Conservation (phyloP, 106 monocot species). For the Agapanthus africanus region DNA sequence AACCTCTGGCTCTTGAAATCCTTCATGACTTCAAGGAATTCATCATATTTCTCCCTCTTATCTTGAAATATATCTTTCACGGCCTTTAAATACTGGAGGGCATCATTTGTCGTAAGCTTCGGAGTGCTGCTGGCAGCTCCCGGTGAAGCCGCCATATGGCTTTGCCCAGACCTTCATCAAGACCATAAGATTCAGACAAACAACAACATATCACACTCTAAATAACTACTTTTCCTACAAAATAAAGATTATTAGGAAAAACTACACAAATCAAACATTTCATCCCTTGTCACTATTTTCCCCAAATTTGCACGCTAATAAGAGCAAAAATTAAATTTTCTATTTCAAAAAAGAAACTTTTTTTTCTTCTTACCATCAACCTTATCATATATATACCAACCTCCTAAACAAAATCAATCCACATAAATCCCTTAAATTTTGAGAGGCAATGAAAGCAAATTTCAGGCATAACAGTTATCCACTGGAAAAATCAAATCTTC, state of each 20-base stretch:
- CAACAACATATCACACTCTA: slow-evolving; percentile 16
- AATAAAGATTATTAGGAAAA: neutral
- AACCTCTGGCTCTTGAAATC: slow-evolving; percentile 95
- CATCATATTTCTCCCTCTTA: slow-evolving; percentile 75
- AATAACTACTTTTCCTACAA: slow-evolving; percentile 1
- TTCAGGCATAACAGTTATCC: neutral
- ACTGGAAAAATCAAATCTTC: neutral
- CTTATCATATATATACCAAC: neutral
- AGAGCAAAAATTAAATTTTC: neutral
- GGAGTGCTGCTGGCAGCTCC: slow-evolving; percentile 13
- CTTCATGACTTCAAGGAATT: slow-evolving; percentile 83
- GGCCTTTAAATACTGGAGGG: slow-evolving; percentile 65
- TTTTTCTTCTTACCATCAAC: neutral
- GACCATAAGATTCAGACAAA: slow-evolving; percentile 6
- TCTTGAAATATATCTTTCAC: slow-evolving; percentile 85
- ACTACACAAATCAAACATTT: neutral
- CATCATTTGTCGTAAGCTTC: slow-evolving; percentile 73
- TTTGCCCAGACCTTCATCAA: slow-evolving; percentile 38
- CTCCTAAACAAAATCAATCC: slow-evolving; percentile 1
- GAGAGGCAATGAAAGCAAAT: neutral
- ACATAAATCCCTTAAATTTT: neutral
- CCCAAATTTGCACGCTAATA: neutral
- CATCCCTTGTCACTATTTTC: neutral
- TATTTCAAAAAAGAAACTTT: neutral
- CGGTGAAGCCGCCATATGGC: slow-evolving; percentile 27